Conservation (phyloP, 179 eudicot genomes). For the Patellifolia procumbens region DNA sequence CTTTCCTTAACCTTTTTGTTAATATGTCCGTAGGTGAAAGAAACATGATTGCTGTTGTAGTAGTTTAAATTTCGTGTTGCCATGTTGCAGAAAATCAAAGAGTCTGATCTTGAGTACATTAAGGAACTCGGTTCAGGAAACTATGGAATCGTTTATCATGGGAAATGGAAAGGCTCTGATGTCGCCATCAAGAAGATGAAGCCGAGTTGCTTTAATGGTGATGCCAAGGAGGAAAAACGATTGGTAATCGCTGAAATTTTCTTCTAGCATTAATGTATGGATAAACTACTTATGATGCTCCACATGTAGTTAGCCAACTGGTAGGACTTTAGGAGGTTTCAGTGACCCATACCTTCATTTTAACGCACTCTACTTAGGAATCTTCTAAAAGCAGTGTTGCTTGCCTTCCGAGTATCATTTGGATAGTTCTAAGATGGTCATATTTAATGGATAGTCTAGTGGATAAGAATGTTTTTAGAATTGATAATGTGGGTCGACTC, state of each 20-base stretch:
- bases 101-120: conserved; percentile 25
- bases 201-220: conserved; percentile 12
- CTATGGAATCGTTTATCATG: conserved; percentile 26
- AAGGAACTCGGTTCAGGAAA: conserved; percentile 25
- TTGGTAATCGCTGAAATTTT: conserved; percentile 9
- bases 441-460: too few species aligned
- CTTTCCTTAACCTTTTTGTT: not conserved
- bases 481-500: too few species aligned
- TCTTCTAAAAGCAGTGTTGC: too few species aligned
- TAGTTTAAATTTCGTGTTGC: not conserved
- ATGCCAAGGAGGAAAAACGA: conserved; percentile 20
- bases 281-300: not conserved
- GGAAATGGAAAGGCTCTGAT: conserved; percentile 31
- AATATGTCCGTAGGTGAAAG: not conserved
- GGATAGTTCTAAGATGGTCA: too few species aligned
- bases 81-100: conserved; percentile 20
- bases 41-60: not conserved
- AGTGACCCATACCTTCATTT: not conserved
- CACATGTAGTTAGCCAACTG: too few species aligned
- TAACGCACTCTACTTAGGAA: too few species aligned
- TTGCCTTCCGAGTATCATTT: too few species aligned
- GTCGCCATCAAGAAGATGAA: conserved; percentile 26
- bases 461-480: too few species aligned
- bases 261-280: too few species aligned
- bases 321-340: too few species aligned